Conservation (phyloP, 352 stramenopile genomes). For the Phytopythium ostracodes region DNA sequence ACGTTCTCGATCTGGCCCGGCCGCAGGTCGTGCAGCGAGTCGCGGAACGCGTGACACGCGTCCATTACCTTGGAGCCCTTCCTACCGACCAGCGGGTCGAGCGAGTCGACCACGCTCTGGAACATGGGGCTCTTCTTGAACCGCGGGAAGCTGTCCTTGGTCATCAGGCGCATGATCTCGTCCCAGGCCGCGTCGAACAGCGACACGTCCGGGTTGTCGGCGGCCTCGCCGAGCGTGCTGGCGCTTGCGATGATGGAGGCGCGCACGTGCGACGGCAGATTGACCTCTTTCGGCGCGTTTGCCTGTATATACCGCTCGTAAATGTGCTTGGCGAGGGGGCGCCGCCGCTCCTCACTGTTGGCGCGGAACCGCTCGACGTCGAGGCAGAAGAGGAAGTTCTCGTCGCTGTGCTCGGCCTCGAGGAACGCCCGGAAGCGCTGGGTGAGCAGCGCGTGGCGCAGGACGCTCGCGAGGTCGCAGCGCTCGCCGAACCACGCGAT, state of each 20-base stretch:
- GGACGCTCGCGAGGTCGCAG: slow-evolving; percentile 57
- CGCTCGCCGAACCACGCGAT: slow-evolving; percentile 73
- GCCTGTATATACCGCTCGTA: slow-evolving; percentile 52
- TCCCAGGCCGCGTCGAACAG: slow-evolving; percentile 62
- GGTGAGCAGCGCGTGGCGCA: slow-evolving; percentile 53
- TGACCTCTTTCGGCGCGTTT: slow-evolving; percentile 63
- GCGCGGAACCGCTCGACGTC: slow-evolving; percentile 56
- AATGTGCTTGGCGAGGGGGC: slow-evolving; percentile 39
- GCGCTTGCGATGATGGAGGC: slow-evolving; percentile 25
- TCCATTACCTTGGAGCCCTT: slow-evolving; percentile 62
- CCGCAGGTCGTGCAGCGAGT: slow-evolving; percentile 59
- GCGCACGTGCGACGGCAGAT: slow-evolving; percentile 56
- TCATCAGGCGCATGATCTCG: slow-evolving; percentile 82
- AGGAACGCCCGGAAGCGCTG: slow-evolving; percentile 65
- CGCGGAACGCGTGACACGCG: slow-evolving; percentile 68
- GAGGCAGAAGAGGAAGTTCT: slow-evolving; percentile 76
- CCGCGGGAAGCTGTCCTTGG: slow-evolving; percentile 72
- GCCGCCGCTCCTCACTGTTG: slow-evolving; percentile 15
- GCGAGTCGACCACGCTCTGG: slow-evolving; percentile 51
- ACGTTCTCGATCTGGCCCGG: slow-evolving; percentile 51
- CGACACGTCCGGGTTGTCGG: slow-evolving; percentile 18
- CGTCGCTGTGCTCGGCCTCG: slow-evolving; percentile 68
- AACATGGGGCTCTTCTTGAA: slow-evolving; percentile 78
- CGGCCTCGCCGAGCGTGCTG: slow-evolving; percentile 13
- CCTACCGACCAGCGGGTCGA: slow-evolving; percentile 59